Conservation (phyloP, 1,139 yeast species). For the Arxiozyma heterogenica region DNA sequence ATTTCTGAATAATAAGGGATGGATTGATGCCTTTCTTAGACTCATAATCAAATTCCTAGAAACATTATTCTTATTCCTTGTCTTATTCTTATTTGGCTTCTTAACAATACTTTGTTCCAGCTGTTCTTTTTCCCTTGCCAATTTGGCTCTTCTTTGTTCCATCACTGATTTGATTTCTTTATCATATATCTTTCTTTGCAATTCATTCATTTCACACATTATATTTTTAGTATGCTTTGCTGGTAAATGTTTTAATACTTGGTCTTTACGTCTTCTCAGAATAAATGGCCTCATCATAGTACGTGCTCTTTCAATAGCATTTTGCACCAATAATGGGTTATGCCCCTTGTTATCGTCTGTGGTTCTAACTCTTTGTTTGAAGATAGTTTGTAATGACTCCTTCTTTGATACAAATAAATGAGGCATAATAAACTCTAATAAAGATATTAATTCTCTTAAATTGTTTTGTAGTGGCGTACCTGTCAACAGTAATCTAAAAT, state of each 20-base stretch:
- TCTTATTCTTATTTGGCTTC: constrained; percentile 24
- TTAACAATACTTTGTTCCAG: constrained; percentile 29
- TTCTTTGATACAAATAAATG: constrained; percentile 67
- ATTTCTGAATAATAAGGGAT: constrained; percentile 61
- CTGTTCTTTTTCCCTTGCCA: constrained; percentile 17
- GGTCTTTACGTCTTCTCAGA: constrained; percentile 81
- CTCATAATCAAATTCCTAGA: constrained; percentile 53
- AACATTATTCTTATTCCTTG: constrained; percentile 29
- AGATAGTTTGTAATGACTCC: constrained; percentile 72
- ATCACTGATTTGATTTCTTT: constrained; percentile 46
- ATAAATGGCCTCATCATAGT: constrained; percentile 99
- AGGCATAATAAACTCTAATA: constrained; percentile 86
- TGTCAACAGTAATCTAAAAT: constrained; percentile 74
- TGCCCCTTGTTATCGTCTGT: constrained; percentile 43
- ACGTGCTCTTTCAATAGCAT: constrained; percentile 86
- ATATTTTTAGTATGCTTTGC: constrained; percentile 56
- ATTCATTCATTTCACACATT: constrained; percentile 51
- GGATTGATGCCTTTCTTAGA: constrained; percentile 65
- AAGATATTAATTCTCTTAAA: constrained; percentile 77
- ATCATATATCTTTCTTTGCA: constrained; percentile 55
- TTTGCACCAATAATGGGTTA: constrained; percentile 78
- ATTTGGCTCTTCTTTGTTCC: constrained; percentile 39
- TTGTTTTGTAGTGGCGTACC: constrained; percentile 97
- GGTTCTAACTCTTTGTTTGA: constrained; percentile 75
- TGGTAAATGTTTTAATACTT: constrained; percentile 84